Evolutionary conservation across 2,329 filamentous ascomycete species (phyloP), one percentile per base, ranked within the genome.

Genomic region (Colletotrichum higginsianum): DNA sequence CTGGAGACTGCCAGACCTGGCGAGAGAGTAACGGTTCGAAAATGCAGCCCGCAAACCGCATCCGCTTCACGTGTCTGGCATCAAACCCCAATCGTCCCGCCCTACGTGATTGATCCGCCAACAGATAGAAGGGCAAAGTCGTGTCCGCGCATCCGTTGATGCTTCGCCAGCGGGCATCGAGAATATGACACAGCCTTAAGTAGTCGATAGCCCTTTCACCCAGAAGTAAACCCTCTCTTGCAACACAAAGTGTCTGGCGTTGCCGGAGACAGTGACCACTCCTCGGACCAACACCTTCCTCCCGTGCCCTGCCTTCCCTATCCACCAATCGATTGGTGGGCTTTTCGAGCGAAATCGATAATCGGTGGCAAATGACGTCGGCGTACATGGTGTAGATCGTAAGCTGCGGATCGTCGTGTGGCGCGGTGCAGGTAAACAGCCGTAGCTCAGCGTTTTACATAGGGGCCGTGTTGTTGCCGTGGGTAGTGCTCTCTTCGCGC

Each of bases 321-420:
- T 26, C 1, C 15, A 50, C 15, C 13, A 49, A 16, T 66, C 44
- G 21, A 38, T 42, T 15, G 47, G 47, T 23, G 49, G n/a, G 21
- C 12, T 9, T 50, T 21, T 6, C 40, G 42, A n/a, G 26, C 26
- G 57, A 30, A n/a, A 56, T 57, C n/a, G 64, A 46, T 35, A 57
- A n/a, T 40, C 44, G 53, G 65, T 68, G 65, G 69, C 69, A 23
- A 64, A 71, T 68, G 69, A 71, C 65, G 69, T 71, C 65, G 69
- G 44, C 61, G 58, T 46, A 46, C 55, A 15, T 55, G 40, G 35
- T 50, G n/a, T 30, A 35, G 30, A 35, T 58, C 38, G 64, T 35
- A 49, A 58, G 58, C 46, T 35, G 47, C 18, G 16, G 46, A 67
- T 67, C 47, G 40, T 60, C 46, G 18, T 13, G 46, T 69, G 65